A percentile compares a stretch with the other conserved stretches of the same genome.
Evolutionary conservation across 2,329 filamentous ascomycete species (phyloP).

Genomic region (Leptosphaerulina australis): DNA sequence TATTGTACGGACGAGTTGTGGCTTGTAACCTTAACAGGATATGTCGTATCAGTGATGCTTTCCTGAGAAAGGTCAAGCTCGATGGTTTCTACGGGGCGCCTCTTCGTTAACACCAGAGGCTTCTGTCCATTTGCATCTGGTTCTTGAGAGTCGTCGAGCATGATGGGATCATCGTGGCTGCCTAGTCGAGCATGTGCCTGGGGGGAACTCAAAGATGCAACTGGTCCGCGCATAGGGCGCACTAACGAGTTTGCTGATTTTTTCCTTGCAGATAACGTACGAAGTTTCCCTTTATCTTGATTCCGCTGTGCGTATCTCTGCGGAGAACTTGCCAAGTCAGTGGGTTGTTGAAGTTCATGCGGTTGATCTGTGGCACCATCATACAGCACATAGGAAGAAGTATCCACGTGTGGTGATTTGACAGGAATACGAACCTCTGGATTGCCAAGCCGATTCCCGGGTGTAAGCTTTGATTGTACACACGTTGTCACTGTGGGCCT

Average conservation of each 20-base stretch:
- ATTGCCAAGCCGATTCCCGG: neutral
- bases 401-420: neutral
- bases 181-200: neutral
- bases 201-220: neutral
- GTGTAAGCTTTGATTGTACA: neutral
- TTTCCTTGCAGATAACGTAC: neutral
- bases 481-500: neutral
- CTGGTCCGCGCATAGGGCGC: neutral
- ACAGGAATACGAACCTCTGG: conserved; percentile 7
- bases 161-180: conserved; percentile 11
- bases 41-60: neutral
- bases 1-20: neutral
- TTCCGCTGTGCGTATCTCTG: neutral
- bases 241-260: neutral
- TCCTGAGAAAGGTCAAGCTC: conserved; percentile 9
- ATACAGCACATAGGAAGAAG: neutral
- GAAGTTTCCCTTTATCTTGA: neutral
- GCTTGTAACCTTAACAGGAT: neutral
- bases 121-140: neutral
- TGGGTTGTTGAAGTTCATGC: neutral
- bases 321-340: neutral
- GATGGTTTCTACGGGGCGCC: neutral
- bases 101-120: neutral
- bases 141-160: conserved; percentile 13
- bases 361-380: neutral